Conservation (phyloP, 805 yeast genomes). For the Metschnikowia shivogae region DNA sequence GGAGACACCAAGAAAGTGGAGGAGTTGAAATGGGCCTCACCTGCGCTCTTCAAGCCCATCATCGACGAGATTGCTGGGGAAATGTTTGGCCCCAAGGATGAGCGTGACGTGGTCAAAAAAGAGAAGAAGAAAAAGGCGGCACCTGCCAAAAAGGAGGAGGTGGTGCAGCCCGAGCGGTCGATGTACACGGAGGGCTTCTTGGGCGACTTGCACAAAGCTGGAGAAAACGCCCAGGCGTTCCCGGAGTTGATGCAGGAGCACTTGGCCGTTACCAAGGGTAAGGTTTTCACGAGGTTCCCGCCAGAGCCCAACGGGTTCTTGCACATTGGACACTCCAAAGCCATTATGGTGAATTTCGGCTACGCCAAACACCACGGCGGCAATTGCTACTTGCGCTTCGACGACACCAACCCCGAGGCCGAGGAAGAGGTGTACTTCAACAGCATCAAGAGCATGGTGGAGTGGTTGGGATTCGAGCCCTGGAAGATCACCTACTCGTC, state of each 20-base stretch:
- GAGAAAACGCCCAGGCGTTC: slow-evolving; percentile 87
- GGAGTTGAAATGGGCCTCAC: slow-evolving; percentile 87
- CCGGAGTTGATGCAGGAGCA: slow-evolving; percentile 84
- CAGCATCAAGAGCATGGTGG: slow-evolving; percentile 77
- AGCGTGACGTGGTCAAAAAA: slow-evolving; percentile 79
- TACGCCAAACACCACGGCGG: slow-evolving; percentile 86
- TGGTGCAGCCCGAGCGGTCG: slow-evolving; percentile 42
- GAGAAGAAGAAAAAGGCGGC: slow-evolving; percentile 56
- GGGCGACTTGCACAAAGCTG: slow-evolving; percentile 92
- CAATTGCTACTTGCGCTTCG: slow-evolving; percentile 86
- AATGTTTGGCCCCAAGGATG: slow-evolving; percentile 91
- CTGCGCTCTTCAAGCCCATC: slow-evolving; percentile 78
- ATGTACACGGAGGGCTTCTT: slow-evolving; percentile 96
- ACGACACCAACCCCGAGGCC: slow-evolving; percentile 98
- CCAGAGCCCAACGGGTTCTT: slow-evolving; percentile 98
- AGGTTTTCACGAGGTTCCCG: slow-evolving; percentile 92
- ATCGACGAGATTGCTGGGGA: slow-evolving; percentile 74
- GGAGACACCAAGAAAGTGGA: slow-evolving; percentile 73
- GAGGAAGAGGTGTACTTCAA: slow-evolving; percentile 90
- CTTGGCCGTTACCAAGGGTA: slow-evolving; percentile 70
- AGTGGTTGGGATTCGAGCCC: slow-evolving; percentile 93
- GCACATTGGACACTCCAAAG: slow-evolving; percentile 97
- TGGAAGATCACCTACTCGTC: slow-evolving; percentile 94
- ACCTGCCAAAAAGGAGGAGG: slow-evolving; percentile 16
- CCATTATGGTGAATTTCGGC: slow-evolving; percentile 98